These are phyloP conservation scores for Neurospora cerealis DNA, from an alignment of 495 filamentous ascomycete genomes.

Conservation along the genomic window DNA sequence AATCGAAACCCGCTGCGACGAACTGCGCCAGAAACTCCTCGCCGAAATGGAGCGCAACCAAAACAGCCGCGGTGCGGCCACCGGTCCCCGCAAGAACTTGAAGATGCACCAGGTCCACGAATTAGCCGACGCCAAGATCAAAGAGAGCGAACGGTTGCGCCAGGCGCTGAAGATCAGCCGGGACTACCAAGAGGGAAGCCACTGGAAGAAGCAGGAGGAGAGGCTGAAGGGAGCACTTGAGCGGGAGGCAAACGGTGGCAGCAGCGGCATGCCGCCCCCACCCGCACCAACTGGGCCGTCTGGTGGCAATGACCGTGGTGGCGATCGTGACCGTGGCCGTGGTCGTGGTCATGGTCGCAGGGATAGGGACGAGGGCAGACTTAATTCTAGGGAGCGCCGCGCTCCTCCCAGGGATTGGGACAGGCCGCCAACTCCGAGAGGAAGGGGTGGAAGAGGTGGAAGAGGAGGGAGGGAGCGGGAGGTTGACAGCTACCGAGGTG, in stretches of 20 bases:
- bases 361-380: not conserved
- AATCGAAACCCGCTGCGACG: slow-evolving; percentile 58
- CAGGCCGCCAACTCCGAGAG: not conserved
- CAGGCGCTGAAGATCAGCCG: slow-evolving; percentile 81
- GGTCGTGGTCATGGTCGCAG: not conserved
- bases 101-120: slow-evolving; percentile 96
- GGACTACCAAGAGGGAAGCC: slow-evolving; percentile 77
- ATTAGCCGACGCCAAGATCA: slow-evolving; percentile 88
- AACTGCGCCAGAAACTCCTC: slow-evolving; percentile 52
- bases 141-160: slow-evolving; percentile 82
- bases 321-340: not conserved
- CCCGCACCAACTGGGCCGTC: not conserved
- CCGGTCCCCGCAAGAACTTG: slow-evolving; percentile 42
- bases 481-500: not conserved
- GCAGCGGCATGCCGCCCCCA: not conserved
- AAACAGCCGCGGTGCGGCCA: slow-evolving; percentile 13
- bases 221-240: slow-evolving; percentile 50
- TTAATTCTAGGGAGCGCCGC: not conserved
- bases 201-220: slow-evolving; percentile 67
- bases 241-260: slow-evolving; percentile 24
- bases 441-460: not conserved
- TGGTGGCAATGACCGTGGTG: not conserved
- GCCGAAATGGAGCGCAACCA: slow-evolving; percentile 36
- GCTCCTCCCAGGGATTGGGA: not conserved
- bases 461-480: slow-evolving; percentile 3